Evolutionary conservation across 371 early-diverging fungal species (phyloP).

Genomic region (Mortierella sp.): DNA sequence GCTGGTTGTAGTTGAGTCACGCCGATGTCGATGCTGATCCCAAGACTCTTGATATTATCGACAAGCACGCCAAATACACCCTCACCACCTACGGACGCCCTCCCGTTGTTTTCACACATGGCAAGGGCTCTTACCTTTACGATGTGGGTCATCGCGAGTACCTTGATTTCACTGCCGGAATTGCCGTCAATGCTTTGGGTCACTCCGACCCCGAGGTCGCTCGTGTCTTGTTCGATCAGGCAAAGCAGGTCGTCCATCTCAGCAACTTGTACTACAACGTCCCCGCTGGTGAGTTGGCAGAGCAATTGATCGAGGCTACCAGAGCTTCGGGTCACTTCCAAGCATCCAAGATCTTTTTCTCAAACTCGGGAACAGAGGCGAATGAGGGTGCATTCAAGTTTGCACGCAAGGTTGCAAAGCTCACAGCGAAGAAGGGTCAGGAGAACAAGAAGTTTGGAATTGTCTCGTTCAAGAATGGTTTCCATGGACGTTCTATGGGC

Average conservation of each 20-base stretch:
- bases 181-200: conserved; percentile 92
- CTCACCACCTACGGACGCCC: conserved; percentile 78
- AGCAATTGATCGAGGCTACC: conserved; percentile 73
- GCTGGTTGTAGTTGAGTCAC: conserved; percentile 61
- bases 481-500: conserved; percentile 97
- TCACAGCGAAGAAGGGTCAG: conserved; percentile 73
- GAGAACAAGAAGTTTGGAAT: conserved; percentile 70
- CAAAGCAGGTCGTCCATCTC: conserved; percentile 79
- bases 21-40: conserved; percentile 61
- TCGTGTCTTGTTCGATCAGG: conserved; percentile 82
- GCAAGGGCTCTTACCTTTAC: conserved; percentile 81
- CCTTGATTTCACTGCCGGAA: conserved; percentile 91
- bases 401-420: conserved; percentile 90
- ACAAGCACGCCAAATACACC: conserved; percentile 67
- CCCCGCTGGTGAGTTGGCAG: conserved; percentile 81
- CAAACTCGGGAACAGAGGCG: conserved; percentile 94
- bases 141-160: conserved; percentile 77
- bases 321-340: conserved; percentile 60
- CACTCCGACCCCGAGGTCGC: conserved; percentile 82
- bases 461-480: conserved; percentile 88
- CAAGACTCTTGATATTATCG: conserved; percentile 59
- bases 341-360: conserved; percentile 81
- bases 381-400: conserved; percentile 96
- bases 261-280: conserved; percentile 89
- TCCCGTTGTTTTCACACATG: conserved; percentile 74